A percentile compares a stretch with the other conserved stretches of the same genome.
phyloP scores from a whole-genome alignment of 768 basidiomycete species.

The Astraeus odoratus region DNA sequence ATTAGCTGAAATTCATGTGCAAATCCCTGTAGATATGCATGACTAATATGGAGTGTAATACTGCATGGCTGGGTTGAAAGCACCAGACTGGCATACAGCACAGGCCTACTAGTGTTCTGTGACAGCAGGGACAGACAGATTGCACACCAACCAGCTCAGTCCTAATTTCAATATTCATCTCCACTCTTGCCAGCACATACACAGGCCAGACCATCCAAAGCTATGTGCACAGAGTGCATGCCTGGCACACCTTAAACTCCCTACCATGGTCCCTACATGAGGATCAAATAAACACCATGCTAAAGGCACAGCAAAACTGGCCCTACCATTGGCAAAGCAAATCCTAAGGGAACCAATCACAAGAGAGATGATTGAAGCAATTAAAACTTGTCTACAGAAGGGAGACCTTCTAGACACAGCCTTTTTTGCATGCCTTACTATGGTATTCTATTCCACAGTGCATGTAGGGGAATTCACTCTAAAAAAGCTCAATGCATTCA shows the following conservation, averaged over 20 bases:
- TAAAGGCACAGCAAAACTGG: conserved; percentile 4
- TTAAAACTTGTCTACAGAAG: not conserved
- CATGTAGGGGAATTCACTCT: conserved; percentile 19
- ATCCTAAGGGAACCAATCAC: conserved; percentile 11
- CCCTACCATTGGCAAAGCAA: conserved; percentile 19
- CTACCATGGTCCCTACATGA: conserved; percentile 10
- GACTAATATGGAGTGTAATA: not conserved
- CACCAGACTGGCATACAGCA: conserved; percentile 31
- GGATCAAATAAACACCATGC: conserved; percentile 22
- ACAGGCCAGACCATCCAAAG: conserved; percentile 2
- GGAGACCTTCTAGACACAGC: conserved; percentile 1
- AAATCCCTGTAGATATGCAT: not conserved
- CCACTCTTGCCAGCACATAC: conserved; percentile 4
- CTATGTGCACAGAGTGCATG: conserved; percentile 9
- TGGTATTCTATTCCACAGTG: conserved; percentile 11
- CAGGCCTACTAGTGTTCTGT: conserved; percentile 34
- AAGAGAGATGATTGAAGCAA: not conserved
- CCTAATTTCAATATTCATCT: not conserved
- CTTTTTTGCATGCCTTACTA: conserved; percentile 15
- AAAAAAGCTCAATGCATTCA: conserved; percentile 7
- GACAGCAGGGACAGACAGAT: conserved; percentile 14
- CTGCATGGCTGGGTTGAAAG: conserved; percentile 19
- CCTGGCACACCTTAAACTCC: conserved; percentile 18
- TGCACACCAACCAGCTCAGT: conserved; percentile 3
- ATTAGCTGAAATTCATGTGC: not conserved